These are phyloP conservation scores for Lichina pygmaea DNA, from an alignment of 495 filamentous ascomycete species.

Conservation along the genomic window DNA sequence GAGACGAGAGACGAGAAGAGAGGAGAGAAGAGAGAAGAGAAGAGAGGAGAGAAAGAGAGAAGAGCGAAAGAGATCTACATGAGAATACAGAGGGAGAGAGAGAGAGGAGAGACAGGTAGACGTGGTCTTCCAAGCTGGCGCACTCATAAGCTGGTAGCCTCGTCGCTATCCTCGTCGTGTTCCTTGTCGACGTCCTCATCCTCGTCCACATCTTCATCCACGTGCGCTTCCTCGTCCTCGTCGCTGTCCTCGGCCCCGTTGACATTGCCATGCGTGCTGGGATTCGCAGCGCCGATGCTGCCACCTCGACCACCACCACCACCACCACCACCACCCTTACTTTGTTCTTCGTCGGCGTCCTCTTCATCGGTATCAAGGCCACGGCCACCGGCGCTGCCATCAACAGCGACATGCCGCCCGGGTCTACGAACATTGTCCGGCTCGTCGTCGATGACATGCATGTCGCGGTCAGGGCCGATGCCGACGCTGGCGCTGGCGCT, in stretches of 20 bases:
- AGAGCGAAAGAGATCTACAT: neutral
- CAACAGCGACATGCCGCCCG: no score
- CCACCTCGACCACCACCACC: neutral
- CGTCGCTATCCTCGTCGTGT: constrained; percentile 22
- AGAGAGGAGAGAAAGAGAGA: neutral
- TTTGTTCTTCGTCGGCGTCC: no score
- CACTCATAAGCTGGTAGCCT: constrained; percentile 13
- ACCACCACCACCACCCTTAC: constrained; percentile 15
- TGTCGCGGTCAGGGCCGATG: neutral
- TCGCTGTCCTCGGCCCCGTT: constrained; percentile 12
- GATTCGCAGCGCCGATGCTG: neutral
- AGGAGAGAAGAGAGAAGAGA: neutral
- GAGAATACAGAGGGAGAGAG: constrained; percentile 27
- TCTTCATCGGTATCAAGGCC: neutral
- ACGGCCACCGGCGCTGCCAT: no score
- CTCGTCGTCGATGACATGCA: neutral
- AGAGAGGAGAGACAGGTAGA: constrained; percentile 22
- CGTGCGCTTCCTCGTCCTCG: constrained; percentile 14
- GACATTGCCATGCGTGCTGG: neutral
- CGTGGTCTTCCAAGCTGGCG: constrained; percentile 10
- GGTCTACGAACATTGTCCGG: neutral
- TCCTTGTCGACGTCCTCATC: no score
- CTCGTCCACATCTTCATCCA: constrained; percentile 21
- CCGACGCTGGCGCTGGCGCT: neutral
- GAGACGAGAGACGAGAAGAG: neutral